A percentile compares a stretch with the other conserved stretches of the same genome.
phyloP scores from a whole-genome alignment of 139 green algal species.

The Yamagishiella unicocca region DNA sequence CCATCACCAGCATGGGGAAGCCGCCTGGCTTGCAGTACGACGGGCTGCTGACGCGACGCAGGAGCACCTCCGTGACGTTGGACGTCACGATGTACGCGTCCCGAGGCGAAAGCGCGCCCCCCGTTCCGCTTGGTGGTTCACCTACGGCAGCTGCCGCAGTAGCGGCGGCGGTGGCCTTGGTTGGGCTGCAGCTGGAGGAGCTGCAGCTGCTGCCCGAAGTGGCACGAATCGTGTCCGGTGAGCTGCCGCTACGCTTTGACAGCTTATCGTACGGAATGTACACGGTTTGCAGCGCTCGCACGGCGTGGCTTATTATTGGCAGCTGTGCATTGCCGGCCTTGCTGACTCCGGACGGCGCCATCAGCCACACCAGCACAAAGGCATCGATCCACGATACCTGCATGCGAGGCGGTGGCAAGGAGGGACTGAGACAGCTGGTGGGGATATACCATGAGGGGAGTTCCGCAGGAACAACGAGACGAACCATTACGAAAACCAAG shows the following conservation, averaged over 20 bases:
- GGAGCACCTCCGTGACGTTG: constrained; percentile 20
- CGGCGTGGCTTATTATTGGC: background rate
- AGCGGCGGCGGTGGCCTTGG: too few relatives aligned
- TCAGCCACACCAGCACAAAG: constrained; percentile 31
- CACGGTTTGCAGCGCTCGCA: constrained; percentile 14
- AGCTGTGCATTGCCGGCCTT: constrained; percentile 19
- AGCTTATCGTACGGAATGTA: constrained; percentile 19
- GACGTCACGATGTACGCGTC: background rate
- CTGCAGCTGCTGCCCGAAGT: too few relatives aligned
- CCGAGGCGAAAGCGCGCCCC: too few relatives aligned
- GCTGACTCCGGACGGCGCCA: constrained; percentile 25
- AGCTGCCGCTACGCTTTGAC: background rate
- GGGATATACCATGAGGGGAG: too few relatives aligned
- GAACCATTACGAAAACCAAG: too few relatives aligned
- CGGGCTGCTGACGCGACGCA: background rate
- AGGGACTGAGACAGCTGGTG: background rate
- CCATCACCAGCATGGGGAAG: constrained; percentile 22
- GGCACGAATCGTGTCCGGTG: too few relatives aligned
- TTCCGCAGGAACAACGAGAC: too few relatives aligned
- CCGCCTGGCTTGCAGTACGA: constrained; percentile 25
- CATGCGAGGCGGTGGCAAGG: background rate
- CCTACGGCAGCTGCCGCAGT: too few relatives aligned
- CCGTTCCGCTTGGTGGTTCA: too few relatives aligned
- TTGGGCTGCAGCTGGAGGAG: too few relatives aligned
- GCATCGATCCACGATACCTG: constrained; percentile 33